Evolutionary conservation across 78 protist genomes (phyloP).

Genomic region (Pelomyxa schiedti): DNA sequence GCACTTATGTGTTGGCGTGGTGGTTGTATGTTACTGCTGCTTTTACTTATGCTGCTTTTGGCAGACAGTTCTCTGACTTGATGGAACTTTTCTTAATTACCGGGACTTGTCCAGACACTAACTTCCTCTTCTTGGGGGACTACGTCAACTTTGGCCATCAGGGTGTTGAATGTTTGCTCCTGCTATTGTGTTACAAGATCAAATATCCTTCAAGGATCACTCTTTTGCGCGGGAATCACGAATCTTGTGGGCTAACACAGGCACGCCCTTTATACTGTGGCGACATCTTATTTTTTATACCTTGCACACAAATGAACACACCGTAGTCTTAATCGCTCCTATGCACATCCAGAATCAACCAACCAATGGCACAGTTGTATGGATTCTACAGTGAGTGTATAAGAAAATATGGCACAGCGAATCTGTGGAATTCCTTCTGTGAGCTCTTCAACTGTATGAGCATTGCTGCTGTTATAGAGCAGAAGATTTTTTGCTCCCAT

Average conservation of each 20-base stretch:
- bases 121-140: constrained; percentile 88
- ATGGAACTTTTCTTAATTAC: constrained; percentile 87
- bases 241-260: too few relatives aligned
- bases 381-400: constrained; percentile 93
- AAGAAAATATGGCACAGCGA: constrained; percentile 77
- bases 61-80: constrained; percentile 88
- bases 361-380: constrained; percentile 46
- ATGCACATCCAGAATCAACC: too few relatives aligned
- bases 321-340: too few relatives aligned
- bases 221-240: constrained; percentile 93
- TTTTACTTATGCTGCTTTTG: too few relatives aligned
- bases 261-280: too few relatives aligned
- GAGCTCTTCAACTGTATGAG: constrained; percentile 81
- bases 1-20: too few relatives aligned
- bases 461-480: constrained; percentile 76
- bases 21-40: too few relatives aligned
- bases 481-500: constrained; percentile 42
- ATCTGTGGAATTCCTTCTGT: constrained; percentile 85
- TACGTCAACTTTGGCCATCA: constrained; percentile 67
- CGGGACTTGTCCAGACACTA: constrained; percentile 84
- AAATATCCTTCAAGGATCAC: constrained; percentile 61
- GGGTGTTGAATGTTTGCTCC: constrained; percentile 35
- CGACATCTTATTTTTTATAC: too few relatives aligned
- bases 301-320: too few relatives aligned
- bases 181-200: constrained; percentile 37